phyloP scores from a whole-genome alignment of 345 rosid species.

The Populus tremula region DNA sequence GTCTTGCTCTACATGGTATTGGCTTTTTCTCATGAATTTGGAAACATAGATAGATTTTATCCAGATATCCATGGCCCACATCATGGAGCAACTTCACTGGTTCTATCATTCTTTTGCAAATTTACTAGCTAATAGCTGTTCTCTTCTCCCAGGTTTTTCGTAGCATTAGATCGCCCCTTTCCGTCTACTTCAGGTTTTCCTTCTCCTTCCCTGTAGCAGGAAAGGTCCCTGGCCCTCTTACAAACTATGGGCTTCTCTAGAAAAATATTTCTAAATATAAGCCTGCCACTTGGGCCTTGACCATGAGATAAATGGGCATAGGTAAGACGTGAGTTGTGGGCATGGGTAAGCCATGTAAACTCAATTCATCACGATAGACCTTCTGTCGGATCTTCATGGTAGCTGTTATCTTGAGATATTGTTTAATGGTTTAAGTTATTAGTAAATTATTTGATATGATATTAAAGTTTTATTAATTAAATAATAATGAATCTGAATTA shows the following conservation, averaged over 20 bases:
- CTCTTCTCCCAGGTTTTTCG: background rate
- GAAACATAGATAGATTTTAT: conserved; percentile 20
- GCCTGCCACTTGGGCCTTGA: background rate
- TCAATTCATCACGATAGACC: too few relatives aligned
- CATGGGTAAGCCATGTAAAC: background rate
- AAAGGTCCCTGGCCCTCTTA: background rate
- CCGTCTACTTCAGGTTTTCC: background rate
- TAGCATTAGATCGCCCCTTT: background rate
- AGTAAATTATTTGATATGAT: too few relatives aligned
- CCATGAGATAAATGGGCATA: too few relatives aligned
- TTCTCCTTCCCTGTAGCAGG: background rate
- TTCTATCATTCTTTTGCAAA: background rate
- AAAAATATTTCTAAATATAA: background rate
- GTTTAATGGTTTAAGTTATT: too few relatives aligned
- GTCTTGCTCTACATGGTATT: conserved; percentile 21
- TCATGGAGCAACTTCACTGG: background rate
- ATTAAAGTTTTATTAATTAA: too few relatives aligned
- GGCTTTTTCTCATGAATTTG: conserved; percentile 18
- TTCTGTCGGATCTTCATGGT: background rate
- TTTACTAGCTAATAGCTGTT: background rate
- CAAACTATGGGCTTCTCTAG: background rate
- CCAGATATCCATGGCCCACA: conserved; percentile 26
- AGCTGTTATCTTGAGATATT: too few relatives aligned
- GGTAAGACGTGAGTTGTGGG: background rate
- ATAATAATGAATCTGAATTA: too few relatives aligned